Evolutionary conservation across 225 moss, liverwort and hornwort genomes (phyloP).

Genomic region (Asterella californica): DNA sequence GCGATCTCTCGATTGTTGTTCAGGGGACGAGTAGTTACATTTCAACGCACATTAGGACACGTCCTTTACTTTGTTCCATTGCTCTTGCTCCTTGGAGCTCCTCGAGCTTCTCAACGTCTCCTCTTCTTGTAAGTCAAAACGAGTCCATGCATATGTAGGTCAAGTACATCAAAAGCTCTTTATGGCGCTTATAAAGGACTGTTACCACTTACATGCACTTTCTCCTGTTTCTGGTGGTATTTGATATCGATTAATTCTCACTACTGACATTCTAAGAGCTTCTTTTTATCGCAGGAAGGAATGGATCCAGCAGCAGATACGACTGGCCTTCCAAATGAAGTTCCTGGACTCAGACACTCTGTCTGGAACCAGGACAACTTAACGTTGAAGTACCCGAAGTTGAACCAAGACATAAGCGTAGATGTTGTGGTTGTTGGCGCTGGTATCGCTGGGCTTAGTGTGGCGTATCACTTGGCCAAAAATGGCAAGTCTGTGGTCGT

Average conservation of each 20-base stretch:
- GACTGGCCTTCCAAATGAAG: neutral
- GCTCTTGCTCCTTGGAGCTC: neutral
- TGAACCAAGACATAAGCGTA: slow-evolving; percentile 35
- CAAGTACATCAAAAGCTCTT: neutral
- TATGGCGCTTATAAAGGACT: neutral
- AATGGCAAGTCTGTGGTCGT: slow-evolving; percentile 54
- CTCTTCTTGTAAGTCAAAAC: neutral
- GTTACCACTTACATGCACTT: neutral
- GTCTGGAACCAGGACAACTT: slow-evolving; percentile 24
- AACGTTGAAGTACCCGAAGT: slow-evolving; percentile 31
- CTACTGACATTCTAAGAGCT: neutral
- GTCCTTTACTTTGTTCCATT: neutral
- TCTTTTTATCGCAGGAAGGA: neutral
- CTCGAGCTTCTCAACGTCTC: neutral
- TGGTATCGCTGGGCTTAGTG: slow-evolving; percentile 47
- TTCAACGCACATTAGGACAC: neutral
- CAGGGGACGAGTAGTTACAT: neutral
- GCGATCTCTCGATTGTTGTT: neutral
- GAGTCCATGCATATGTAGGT: neutral
- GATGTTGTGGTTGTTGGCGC: slow-evolving; percentile 55
- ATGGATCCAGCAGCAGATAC: too few species aligned
- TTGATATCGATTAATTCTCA: too few species aligned
- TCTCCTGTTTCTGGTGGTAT: too few species aligned
- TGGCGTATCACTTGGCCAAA: slow-evolving; percentile 56
- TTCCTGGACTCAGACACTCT: slow-evolving; percentile 22